These are phyloP conservation scores for Alternaria atra DNA, from an alignment of 2,329 filamentous ascomycete species.

Conservation along the genomic window DNA sequence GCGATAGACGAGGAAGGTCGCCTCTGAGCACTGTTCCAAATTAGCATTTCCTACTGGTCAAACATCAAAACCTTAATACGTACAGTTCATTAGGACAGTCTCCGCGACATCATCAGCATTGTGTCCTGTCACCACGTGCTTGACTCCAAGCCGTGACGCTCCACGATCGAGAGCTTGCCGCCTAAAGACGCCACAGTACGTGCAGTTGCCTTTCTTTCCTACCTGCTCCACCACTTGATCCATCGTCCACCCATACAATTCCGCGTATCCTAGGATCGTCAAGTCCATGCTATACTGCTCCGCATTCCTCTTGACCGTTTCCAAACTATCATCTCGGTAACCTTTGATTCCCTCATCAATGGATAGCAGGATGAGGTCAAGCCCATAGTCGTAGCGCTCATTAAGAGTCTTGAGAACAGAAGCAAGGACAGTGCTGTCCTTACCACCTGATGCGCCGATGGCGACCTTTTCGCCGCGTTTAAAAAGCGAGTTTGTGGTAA, in stretches of 20 bases:
- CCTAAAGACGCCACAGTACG: conserved; percentile 96
- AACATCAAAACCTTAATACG: conserved; percentile 7
- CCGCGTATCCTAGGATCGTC: conserved; percentile 90
- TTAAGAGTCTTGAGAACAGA: conserved; percentile 95
- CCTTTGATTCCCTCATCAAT: conserved; percentile 98
- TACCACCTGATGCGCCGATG: conserved; percentile 95
- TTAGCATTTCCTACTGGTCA: conserved; percentile 11
- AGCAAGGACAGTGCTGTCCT: conserved; percentile 95
- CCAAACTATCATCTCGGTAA: conserved; percentile 93
- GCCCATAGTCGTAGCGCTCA: conserved; percentile 83
- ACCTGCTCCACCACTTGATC: conserved; percentile 96
- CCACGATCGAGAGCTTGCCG: conserved; percentile 93
- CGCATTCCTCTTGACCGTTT: conserved; percentile 95
- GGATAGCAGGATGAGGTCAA: conserved; percentile 85
- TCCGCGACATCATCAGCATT: conserved; percentile 98
- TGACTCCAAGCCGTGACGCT: conserved; percentile 84
- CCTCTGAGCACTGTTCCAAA: conserved; percentile 72
- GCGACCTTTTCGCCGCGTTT: conserved; percentile 83
- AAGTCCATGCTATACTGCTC: conserved; percentile 89
- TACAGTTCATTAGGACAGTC: conserved; percentile 92
- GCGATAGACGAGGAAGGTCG: conserved; percentile 84
- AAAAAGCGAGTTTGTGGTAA: conserved; percentile 83
- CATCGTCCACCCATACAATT: conserved; percentile 99
- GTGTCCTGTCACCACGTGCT: conserved; percentile 95
- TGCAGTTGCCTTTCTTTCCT: conserved; percentile 98